Evolutionary conservation across 768 basidiomycete species (phyloP).

Genomic region (Lanmaoa rubissima): DNA sequence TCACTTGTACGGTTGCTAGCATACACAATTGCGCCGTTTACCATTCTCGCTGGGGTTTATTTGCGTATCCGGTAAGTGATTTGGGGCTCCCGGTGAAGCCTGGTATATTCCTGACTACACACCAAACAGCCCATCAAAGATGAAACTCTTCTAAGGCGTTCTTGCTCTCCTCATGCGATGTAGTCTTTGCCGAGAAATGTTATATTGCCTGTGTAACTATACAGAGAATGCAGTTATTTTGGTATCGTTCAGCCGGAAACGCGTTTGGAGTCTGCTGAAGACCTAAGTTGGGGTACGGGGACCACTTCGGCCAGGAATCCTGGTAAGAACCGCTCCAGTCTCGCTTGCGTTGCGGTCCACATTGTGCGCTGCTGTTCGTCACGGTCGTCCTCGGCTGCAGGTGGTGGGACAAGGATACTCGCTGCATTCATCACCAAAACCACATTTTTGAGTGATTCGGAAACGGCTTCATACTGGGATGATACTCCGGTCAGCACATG

Average conservation of each 20-base stretch:
- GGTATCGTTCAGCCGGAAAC: conserved; percentile 10
- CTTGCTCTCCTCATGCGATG: background rate
- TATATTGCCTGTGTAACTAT: conserved; percentile 2
- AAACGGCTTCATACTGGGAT: conserved; percentile 84
- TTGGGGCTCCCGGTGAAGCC: background rate
- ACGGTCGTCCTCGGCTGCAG: conserved; percentile 42
- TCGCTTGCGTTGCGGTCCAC: conserved; percentile 83
- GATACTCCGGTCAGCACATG: conserved; percentile 3
- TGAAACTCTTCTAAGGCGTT: conserved; percentile 48
- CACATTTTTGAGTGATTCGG: conserved; percentile 96
- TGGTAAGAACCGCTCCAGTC: conserved; percentile 89
- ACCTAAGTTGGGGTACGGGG: conserved; percentile 33
- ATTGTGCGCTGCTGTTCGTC: conserved; percentile 63
- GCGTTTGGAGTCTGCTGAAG: conserved; percentile 15
- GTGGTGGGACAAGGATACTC: conserved; percentile 68
- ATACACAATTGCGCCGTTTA: conserved; percentile 54
- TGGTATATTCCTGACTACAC: background rate
- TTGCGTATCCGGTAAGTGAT: conserved; percentile 50
- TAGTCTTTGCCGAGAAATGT: background rate
- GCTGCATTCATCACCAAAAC: conserved; percentile 94
- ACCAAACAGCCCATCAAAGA: conserved; percentile 54
- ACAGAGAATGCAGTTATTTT: conserved; percentile 1
- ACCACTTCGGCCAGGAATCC: conserved; percentile 80
- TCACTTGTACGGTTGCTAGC: conserved; percentile 45
- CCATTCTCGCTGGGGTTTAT: conserved; percentile 43